Evolutionary conservation across 2,329 filamentous ascomycete genomes (phyloP).

Genomic region (Phyllosticta capitalensis): DNA sequence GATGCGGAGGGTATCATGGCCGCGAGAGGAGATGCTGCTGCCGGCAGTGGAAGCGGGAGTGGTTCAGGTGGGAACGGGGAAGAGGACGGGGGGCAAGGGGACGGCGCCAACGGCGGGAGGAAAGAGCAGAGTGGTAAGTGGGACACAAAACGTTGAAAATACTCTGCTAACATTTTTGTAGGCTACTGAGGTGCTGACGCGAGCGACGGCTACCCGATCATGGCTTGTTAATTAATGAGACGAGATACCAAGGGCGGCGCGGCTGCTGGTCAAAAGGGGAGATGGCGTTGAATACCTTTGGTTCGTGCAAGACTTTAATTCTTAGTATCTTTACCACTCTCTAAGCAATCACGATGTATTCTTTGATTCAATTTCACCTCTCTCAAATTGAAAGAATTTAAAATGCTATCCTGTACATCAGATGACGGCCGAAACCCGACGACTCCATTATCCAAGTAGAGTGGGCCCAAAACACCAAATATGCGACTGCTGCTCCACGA

Average conservation of each 20-base stretch:
- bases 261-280: neutral
- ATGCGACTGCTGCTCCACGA: no score
- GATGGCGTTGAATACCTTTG: neutral
- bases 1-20: constrained; percentile 62
- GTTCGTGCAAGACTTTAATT: neutral
- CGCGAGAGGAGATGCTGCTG: constrained; percentile 21
- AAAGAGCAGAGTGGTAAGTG: constrained; percentile 9
- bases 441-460: no score
- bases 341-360: neutral
- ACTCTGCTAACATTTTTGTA: neutral
- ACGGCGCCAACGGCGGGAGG: neutral
- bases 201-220: neutral
- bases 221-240: neutral
- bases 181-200: neutral
- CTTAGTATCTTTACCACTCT: neutral
- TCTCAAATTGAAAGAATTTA: neutral
- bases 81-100: constrained; percentile 29
- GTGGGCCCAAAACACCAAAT: no score
- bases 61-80: constrained; percentile 18
- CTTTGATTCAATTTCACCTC: neutral
- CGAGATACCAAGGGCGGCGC: neutral
- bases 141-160: neutral
- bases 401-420: neutral
- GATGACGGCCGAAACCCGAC: neutral
- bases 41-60: constrained; percentile 20